Evolutionary conservation across 2,329 filamentous ascomycete genomes (phyloP).

Genomic region (Beauveria australis): DNA sequence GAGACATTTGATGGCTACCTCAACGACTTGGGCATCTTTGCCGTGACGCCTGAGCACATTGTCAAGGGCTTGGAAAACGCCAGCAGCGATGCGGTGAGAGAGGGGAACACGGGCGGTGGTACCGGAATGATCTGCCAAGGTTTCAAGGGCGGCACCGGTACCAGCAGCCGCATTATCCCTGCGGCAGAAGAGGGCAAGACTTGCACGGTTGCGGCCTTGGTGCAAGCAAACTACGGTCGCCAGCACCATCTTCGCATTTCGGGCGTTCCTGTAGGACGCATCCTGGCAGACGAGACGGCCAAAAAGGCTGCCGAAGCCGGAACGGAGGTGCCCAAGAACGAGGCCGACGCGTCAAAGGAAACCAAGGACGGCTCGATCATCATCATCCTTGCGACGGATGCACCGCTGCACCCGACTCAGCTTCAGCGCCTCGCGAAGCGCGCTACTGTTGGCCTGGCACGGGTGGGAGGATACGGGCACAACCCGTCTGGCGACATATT

Average conservation of each 20-base stretch:
- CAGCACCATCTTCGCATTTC: constrained; percentile 46
- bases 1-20: constrained; percentile 54
- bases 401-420: constrained; percentile 49
- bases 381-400: constrained; percentile 51
- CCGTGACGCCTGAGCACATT: constrained; percentile 43
- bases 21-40: constrained; percentile 47
- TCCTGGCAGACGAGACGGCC: constrained; percentile 37
- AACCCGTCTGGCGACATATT: constrained; percentile 57
- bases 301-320: background rate
- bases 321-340: constrained; percentile 6
- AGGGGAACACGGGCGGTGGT: constrained; percentile 55
- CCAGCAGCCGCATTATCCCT: constrained; percentile 39
- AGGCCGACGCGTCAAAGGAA: constrained; percentile 29
- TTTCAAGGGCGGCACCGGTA: constrained; percentile 58
- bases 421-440: constrained; percentile 49
- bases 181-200: constrained; percentile 15
- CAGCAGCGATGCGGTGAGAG: constrained; percentile 38
- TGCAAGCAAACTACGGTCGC: constrained; percentile 56
- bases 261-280: constrained; percentile 50
- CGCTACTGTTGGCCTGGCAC: constrained; percentile 49
- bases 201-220: constrained; percentile 51
- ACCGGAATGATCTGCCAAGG: constrained; percentile 57
- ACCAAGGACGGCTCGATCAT: constrained; percentile 56
- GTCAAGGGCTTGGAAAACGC: constrained; percentile 43
- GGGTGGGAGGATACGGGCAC: constrained; percentile 50